Conservation (phyloP, 352 stramenopile genomes). For the Phytophthora foliorum region DNA sequence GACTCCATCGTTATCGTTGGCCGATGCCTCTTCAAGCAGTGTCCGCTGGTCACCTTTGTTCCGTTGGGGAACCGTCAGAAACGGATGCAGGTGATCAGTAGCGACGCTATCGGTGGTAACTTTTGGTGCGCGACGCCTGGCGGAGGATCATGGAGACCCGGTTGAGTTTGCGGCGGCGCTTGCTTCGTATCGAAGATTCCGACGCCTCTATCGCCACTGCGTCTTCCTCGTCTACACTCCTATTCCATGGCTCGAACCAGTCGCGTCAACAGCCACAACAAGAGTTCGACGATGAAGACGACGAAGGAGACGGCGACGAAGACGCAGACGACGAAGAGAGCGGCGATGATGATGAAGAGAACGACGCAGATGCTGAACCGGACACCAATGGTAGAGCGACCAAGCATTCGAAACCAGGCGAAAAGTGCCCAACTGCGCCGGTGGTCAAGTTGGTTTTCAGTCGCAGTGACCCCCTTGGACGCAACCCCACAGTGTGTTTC, state of each 20-base stretch:
- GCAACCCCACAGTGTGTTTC: slow-evolving; percentile 87
- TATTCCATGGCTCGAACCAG: slow-evolving; percentile 16
- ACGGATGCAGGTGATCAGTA: slow-evolving; percentile 16
- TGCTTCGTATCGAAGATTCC: slow-evolving; percentile 47
- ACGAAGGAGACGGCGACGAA: slow-evolving; percentile 54
- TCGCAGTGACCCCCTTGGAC: slow-evolving; percentile 47
- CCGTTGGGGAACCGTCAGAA: slow-evolving; percentile 14
- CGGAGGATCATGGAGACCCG: slow-evolving; percentile 35
- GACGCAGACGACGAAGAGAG: slow-evolving; percentile 58
- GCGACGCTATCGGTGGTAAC: slow-evolving; percentile 3
- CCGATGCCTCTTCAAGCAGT: background rate
- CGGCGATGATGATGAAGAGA: slow-evolving; percentile 44
- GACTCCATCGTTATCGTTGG: no score
- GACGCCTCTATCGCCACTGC: background rate
- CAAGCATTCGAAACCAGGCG: slow-evolving; percentile 23
- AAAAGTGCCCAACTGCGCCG: slow-evolving; percentile 47
- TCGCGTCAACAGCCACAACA: slow-evolving; percentile 22
- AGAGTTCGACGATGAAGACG: slow-evolving; percentile 35
- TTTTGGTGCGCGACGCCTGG: slow-evolving; percentile 1
- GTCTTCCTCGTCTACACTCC: background rate
- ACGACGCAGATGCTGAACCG: slow-evolving; percentile 17
- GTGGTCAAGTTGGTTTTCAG: slow-evolving; percentile 71
- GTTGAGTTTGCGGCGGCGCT: slow-evolving; percentile 29
- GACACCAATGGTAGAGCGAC: background rate
- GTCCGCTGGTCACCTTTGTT: background rate